phyloP scores from a whole-genome alignment of 2,329 filamentous ascomycete species.

The Stachybotrys echinatus region DNA sequence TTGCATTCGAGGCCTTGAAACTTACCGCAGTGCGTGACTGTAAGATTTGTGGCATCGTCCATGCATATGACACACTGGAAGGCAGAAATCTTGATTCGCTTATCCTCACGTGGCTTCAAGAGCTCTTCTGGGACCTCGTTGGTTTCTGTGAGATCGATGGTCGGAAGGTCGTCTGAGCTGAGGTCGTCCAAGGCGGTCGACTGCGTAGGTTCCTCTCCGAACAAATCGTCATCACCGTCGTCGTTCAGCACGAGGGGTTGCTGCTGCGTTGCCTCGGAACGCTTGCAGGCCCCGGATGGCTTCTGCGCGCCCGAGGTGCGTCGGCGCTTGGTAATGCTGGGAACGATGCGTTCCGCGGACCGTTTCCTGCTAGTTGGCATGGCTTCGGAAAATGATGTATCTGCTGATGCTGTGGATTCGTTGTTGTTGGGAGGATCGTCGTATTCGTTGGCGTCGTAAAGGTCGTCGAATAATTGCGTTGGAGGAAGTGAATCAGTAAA shows the following conservation, averaged over 20 bases:
- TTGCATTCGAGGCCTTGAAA: conserved; percentile 10
- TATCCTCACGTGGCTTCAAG: conserved; percentile 40
- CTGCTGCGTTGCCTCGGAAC: background rate
- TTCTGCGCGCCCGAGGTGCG: conserved; percentile 8
- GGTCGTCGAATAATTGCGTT: conserved; percentile 16
- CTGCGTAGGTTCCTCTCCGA: conserved; percentile 14
- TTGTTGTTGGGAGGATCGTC: background rate
- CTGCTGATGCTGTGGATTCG: background rate
- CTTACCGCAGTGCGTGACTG: conserved; percentile 63
- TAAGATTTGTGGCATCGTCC: conserved; percentile 53
- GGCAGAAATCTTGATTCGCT: conserved; percentile 44
- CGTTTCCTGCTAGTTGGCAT: conserved; percentile 15
- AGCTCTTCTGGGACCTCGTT: conserved; percentile 38
- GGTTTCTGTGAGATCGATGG: conserved; percentile 31
- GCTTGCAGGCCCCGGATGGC: background rate
- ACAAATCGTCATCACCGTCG: conserved; percentile 18
- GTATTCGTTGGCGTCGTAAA: conserved; percentile 17
- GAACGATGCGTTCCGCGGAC: background rate
- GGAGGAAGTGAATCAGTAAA: conserved; percentile 7
- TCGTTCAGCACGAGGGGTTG: background rate
- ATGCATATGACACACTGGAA: conserved; percentile 66
- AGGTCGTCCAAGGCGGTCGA: conserved; percentile 9
- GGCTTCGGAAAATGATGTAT: conserved; percentile 11
- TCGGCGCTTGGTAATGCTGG: conserved; percentile 18
- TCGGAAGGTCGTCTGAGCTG: conserved; percentile 18